Conservation (phyloP, 768 basidiomycete genomes). For the Lentinula detonsa region DNA sequence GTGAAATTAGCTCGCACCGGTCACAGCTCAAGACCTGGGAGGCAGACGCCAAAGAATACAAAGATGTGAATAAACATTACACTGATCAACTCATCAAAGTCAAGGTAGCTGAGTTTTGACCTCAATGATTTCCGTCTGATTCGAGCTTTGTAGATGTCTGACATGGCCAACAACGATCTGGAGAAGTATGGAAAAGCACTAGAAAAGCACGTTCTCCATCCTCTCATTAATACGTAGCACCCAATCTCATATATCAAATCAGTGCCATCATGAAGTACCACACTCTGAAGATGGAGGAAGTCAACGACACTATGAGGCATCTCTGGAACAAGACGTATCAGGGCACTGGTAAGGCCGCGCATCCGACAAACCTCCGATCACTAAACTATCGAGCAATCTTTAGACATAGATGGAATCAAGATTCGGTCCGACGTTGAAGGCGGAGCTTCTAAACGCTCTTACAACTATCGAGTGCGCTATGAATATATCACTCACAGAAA, state of each 20-base stretch:
- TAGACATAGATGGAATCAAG: slow-evolving; percentile 97
- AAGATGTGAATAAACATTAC: slow-evolving; percentile 79
- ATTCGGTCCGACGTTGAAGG: slow-evolving; percentile 94
- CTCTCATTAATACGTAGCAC: neutral
- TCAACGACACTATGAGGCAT: slow-evolving; percentile 96
- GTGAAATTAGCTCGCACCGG: slow-evolving; percentile 72
- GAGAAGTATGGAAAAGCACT: slow-evolving; percentile 98
- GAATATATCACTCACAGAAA: slow-evolving; percentile 2
- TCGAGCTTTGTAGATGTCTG: slow-evolving; percentile 70
- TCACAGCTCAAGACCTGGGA: slow-evolving; percentile 62
- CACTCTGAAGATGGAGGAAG: slow-evolving; percentile 96
- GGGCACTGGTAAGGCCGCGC: slow-evolving; percentile 69
- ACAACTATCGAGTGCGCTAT: slow-evolving; percentile 85
- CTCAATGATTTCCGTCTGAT: neutral
- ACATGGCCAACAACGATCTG: slow-evolving; percentile 94
- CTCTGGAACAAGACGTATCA: slow-evolving; percentile 99
- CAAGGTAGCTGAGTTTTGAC: slow-evolving; percentile 51
- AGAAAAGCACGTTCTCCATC: slow-evolving; percentile 65
- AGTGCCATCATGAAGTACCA: slow-evolving; percentile 99
- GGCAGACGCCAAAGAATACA: slow-evolving; percentile 77
- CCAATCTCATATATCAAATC: slow-evolving; percentile 9
- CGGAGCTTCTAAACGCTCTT: slow-evolving; percentile 82
- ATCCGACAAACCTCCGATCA: slow-evolving; percentile 10
- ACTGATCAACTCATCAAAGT: slow-evolving; percentile 90
- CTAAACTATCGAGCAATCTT: neutral